These are phyloP conservation scores for Crucihimalaya himalaica DNA, from an alignment of 345 rosid species.

Conservation along the genomic window DNA sequence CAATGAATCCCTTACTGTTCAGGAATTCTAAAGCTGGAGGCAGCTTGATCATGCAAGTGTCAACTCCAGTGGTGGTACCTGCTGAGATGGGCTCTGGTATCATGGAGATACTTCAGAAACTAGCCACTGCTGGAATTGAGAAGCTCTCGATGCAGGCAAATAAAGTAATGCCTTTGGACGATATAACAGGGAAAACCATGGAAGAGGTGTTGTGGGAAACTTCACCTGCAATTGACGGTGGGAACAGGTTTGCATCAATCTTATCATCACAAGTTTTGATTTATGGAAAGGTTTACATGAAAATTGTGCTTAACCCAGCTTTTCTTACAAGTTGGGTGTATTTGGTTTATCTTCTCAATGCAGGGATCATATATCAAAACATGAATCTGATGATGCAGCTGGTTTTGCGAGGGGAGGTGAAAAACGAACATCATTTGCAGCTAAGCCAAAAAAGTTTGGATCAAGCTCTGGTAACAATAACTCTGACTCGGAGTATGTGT, in stretches of 20 bases:
- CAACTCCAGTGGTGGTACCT: constrained; percentile 92
- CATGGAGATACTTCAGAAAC: constrained; percentile 64
- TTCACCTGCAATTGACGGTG: constrained; percentile 50
- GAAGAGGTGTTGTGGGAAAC: constrained; percentile 83
- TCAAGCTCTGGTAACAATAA: constrained; percentile 47
- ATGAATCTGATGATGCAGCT: constrained; percentile 44
- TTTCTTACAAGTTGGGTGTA: constrained; percentile 24
- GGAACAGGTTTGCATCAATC: constrained; percentile 58
- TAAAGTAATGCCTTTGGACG: constrained; percentile 89
- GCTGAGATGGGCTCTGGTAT: constrained; percentile 93
- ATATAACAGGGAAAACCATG: constrained; percentile 90
- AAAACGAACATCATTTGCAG: constrained; percentile 42
- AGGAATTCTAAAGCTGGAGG: constrained; percentile 65
- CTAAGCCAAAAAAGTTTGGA: constrained; percentile 42
- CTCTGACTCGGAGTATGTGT: constrained; percentile 68
- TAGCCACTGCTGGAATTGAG: constrained; percentile 90
- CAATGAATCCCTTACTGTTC: constrained; percentile 78
- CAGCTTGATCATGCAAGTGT: constrained; percentile 89
- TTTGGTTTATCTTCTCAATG: constrained; percentile 33
- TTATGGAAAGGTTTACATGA: constrained; percentile 4
- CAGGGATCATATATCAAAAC: constrained; percentile 56
- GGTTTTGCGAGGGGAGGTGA: constrained; percentile 41
- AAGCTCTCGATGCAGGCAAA: constrained; percentile 94
- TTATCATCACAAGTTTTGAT: constrained; percentile 6
- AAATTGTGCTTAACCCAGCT: constrained; percentile 3